Evolutionary conservation across 106 monocot species (phyloP), one percentile per base, ranked within the genome.

Genomic region (Acanthochlamys bracteata): DNA sequence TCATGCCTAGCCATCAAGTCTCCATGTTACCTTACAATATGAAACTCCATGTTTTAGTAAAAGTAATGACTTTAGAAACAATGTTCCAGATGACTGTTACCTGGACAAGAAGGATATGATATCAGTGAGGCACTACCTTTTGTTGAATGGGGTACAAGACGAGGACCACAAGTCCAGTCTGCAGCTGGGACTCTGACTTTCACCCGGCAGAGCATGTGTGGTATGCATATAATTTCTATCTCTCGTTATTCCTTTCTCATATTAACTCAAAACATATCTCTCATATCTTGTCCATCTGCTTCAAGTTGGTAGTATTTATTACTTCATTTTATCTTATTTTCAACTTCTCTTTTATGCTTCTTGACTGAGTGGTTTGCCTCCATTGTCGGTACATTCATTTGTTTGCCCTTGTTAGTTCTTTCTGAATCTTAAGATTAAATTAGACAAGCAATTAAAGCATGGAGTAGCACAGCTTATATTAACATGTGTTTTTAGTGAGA

Each of bases 91-190:
- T 99, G 92, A 64, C 83, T 15, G 79, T 99, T 24, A 99, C 98
- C 0, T 99, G 98, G 98, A 99, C 98, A 39, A 99, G 98, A 76
- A n/a, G 98, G 98, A 72, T 99, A 99, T 74, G 69, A 59, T 57
- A 83, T 92, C 22, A 49, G 71, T 60, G 98, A 99, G 69, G 92
- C 98, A 22, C 46, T 64, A 47, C 92, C 98, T 61, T 79, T 99
- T 64, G 86, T 99, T 68, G 85, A 86, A 70, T 99, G 89, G 92
- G 77, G 88, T 57, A 15, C 39, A 46, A 46, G 69, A 66, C 76
- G 74, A 58, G 83, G 67, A 57, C 42, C 60, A 26, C 67, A 60
- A 65, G 79, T 42, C 7, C 80, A 63, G 11, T 83, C 86, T 7
- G 85, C 98, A 21, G 98, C 92, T 68, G 98, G 83, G 53, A 99